Evolutionary conservation across 176 grass and related monocot genomes (phyloP).

Genomic region (Dactylis glomerata): DNA sequence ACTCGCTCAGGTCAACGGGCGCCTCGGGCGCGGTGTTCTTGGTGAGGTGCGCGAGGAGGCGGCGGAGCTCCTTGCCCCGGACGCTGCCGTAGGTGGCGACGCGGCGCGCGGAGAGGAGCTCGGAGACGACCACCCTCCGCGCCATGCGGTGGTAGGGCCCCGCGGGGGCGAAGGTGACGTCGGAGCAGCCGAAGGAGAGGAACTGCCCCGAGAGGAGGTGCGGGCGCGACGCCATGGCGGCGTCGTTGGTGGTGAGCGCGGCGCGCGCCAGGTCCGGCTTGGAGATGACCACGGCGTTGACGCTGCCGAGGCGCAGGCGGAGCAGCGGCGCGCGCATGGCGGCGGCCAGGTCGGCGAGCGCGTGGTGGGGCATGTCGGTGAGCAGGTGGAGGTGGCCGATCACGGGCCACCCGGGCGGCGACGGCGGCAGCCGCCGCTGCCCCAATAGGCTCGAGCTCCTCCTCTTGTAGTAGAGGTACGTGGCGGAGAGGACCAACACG

Average conservation of each 20-base stretch:
- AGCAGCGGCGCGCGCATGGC: constrained; percentile 5
- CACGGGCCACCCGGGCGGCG: not conserved
- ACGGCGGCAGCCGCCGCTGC: not conserved
- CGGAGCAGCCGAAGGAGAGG: constrained; percentile 10
- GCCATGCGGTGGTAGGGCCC: constrained; percentile 3
- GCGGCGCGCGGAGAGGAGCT: constrained; percentile 1
- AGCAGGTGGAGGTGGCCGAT: constrained; percentile 12
- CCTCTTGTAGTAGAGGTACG: not conserved
- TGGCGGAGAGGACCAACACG: not conserved
- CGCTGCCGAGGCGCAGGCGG: not conserved
- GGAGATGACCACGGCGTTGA: not conserved
- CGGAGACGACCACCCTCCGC: not conserved
- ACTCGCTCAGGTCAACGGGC: not conserved
- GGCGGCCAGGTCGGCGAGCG: not conserved
- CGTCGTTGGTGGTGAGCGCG: constrained; percentile 6
- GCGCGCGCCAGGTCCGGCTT: constrained; percentile 10
- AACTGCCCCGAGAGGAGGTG: constrained; percentile 2
- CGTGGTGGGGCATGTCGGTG: constrained; percentile 10
- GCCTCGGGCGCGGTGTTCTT: not conserved
- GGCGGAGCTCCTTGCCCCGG: not conserved
- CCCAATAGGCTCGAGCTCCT: not conserved
- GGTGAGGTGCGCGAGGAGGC: not conserved
- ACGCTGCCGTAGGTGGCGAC: not conserved
- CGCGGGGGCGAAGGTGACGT: not conserved
- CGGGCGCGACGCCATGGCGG: not conserved